Evolutionary conservation across 2,329 filamentous ascomycete genomes (phyloP), one percentile per base, ranked within the genome.

Genomic region (Penicillium sumatraense): DNA sequence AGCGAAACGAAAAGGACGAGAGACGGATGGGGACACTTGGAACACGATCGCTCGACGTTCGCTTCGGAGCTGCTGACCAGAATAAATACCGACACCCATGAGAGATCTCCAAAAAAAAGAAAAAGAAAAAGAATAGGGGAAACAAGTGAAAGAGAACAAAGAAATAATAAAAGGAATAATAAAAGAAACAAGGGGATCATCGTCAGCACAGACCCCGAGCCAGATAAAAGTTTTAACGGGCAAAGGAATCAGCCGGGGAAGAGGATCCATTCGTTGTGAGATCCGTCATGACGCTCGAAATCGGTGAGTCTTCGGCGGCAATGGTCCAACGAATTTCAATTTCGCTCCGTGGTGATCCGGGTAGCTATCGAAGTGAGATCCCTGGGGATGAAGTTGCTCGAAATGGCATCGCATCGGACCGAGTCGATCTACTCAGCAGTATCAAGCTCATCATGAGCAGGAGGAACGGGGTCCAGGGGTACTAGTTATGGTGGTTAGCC

Each of bases 381-480:
- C 20, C 24, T 20, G 48, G 31, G 18, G 35, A 36, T 23, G 18
- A 27, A n/a, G n/a, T 33, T 40, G 31, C 41, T 54, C 40, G 48
- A 57, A 56, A 54, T 53, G 44, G 56, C 54, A 54, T 53, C 42
- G 42, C 47, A 58, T 54, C 38, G 42, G 46, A 58, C 60, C 56
- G 62, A 65, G 54, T 59, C 51, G 62, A 73, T 71, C 74, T 81
- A 87, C 79, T 98, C 95, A 69, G 93, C 93, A 71, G 95, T 93
- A 75, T 99, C 95, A 72, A 98, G 85, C 72, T 99, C 95, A 75
- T 99, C 95, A 71, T 96, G 91, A 67, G 87, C 88, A 61, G 90
- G 88, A 60, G 90, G 86, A 64, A 91, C 89, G 68, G 90, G 91
- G 65, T 96, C 91, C 68, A 89, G 79, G 72, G 84, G 74, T 65